Base-by-base conservation (phyloP, 306 rosid species). In the Cicer arietinum region DNA sequence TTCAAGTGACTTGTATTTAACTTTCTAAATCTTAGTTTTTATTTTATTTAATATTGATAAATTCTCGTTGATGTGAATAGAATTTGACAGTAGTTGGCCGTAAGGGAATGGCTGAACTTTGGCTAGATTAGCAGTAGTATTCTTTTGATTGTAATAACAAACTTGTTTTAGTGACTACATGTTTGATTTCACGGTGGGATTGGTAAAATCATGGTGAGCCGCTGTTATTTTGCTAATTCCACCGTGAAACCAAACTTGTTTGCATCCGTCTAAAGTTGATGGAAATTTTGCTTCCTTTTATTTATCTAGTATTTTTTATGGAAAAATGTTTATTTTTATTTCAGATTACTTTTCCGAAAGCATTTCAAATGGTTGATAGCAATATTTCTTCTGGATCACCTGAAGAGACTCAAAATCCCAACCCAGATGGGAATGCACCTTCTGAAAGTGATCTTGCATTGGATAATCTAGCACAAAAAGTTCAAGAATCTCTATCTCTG, bases 401-500 rank as follows among this genome's bases (percentile, higher is more conserved):
- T 57, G 87, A 84, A 80, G 90, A 84, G 82, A 86, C 90, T 51
- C 85, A 73, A 77, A 86, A 88, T 75, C 92, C 92, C 67, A 74
- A 9, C 54, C 90, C 90, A 56, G 90, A 88, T 70, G 92, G 92
- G 53, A 88, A 88, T 47, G 87, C 88, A 51, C 88, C 87, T 44
- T 72, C 85, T 40, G 90, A 88, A 59, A 84, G 86, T 63, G 90
- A 86, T 77, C 87, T 88, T 80, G 81, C 77, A 2, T 80, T 79
- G 75, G 90, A 84, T 71, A 77, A 81, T 57, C 68, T 88, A 54
- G 84, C 84, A 6, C 86, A 80, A 56, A 90, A 88, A 78, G 82
- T 90, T 69, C 96, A 88, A 72, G 94, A 91, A 50, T 90, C 97
- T 4, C 88, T 90, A 70, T 87, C 98, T 10, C 77, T 86, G 64